Evolutionary conservation across 176 grass and related monocot genomes (phyloP).

Genomic region (Avena atlantica): DNA sequence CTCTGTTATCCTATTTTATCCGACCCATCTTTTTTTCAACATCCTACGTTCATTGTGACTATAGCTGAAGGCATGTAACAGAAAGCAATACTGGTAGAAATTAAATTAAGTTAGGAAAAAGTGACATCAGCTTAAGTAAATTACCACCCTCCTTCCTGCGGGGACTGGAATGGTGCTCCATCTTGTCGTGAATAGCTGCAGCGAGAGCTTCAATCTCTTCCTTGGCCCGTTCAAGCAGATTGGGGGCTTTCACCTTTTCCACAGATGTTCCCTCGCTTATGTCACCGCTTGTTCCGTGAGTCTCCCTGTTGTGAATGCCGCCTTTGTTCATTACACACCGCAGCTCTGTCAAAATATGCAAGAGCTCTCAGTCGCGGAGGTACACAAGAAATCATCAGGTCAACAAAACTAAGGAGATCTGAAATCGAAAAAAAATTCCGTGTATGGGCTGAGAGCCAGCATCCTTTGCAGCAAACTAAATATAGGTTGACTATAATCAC

Average conservation of each 20-base stretch:
- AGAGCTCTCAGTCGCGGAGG: background rate
- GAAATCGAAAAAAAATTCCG: background rate
- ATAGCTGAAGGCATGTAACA: background rate
- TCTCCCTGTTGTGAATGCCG: constrained; percentile 62
- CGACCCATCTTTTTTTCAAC: background rate
- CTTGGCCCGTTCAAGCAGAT: constrained; percentile 74
- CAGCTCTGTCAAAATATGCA: background rate
- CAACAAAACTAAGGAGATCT: background rate
- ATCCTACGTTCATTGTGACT: no score
- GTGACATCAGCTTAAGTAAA: background rate
- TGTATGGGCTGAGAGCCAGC: no score
- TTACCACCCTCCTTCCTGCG: constrained; percentile 51
- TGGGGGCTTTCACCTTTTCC: constrained; percentile 66
- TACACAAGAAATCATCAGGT: background rate
- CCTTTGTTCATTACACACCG: constrained; percentile 38
- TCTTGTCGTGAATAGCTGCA: constrained; percentile 53
- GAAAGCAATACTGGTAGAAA: background rate
- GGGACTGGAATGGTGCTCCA: constrained; percentile 55
- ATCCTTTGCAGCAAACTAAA: no score
- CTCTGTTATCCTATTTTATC: background rate
- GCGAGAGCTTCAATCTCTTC: constrained; percentile 77
- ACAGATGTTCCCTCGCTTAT: constrained; percentile 55
- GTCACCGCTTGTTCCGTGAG: constrained; percentile 62
- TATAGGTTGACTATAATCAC: background rate
- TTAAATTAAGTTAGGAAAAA: background rate